These are phyloP conservation scores for Auricularia heimuer DNA, from an alignment of 768 basidiomycete genomes.

Conservation along the genomic window DNA sequence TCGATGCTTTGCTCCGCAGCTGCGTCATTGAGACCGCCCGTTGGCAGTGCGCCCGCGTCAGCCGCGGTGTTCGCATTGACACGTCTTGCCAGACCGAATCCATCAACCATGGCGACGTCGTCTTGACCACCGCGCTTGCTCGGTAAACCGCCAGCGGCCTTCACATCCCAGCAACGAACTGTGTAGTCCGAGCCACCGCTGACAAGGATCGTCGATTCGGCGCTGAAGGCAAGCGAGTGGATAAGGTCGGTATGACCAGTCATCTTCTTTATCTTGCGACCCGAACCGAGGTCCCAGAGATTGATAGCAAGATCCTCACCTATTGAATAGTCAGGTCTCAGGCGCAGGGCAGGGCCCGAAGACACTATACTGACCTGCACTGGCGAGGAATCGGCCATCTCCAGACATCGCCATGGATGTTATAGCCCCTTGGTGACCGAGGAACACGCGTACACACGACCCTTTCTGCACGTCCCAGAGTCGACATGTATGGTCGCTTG, in stretches of 20 bases:
- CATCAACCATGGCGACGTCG: conserved; percentile 10
- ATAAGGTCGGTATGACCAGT: conserved; percentile 83
- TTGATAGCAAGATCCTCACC: conserved; percentile 90
- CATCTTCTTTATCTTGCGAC: conserved; percentile 93
- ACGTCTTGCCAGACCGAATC: conserved; percentile 12
- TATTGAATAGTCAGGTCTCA: conserved; percentile 17
- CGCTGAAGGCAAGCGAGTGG: conserved; percentile 84
- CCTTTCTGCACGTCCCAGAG: conserved; percentile 98
- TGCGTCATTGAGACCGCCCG: conserved; percentile 19
- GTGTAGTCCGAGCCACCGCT: conserved; percentile 94
- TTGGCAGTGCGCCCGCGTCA: conserved; percentile 25
- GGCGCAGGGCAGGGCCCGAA: background rate
- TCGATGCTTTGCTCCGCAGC: conserved; percentile 52
- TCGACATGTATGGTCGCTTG: conserved; percentile 90
- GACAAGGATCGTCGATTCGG: conserved; percentile 82
- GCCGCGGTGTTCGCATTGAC: conserved; percentile 39
- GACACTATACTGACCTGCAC: conserved; percentile 47
- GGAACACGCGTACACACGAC: conserved; percentile 86
- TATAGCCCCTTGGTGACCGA: conserved; percentile 86
- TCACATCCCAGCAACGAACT: conserved; percentile 97
- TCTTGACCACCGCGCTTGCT: conserved; percentile 33
- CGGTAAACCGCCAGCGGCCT: conserved; percentile 55
- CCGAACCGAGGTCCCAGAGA: conserved; percentile 95
- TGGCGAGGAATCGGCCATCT: conserved; percentile 89
- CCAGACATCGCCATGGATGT: conserved; percentile 84